These are phyloP conservation scores for Monosporascus sp. DNA, from an alignment of 2,329 filamentous ascomycete species.

Conservation along the genomic window DNA sequence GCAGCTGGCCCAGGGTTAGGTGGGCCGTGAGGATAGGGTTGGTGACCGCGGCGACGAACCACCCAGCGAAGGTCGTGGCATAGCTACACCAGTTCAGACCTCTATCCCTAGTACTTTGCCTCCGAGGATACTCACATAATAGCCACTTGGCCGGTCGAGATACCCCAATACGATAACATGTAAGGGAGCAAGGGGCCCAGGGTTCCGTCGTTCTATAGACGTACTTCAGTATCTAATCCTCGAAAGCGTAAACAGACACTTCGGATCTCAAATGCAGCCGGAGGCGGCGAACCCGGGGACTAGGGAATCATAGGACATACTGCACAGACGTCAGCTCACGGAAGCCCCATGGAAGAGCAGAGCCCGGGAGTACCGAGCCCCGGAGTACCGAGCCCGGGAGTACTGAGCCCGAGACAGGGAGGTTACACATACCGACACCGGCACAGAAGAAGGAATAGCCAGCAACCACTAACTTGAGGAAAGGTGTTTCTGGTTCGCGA, in stretches of 20 bases:
- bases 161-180: slow-evolving; percentile 49
- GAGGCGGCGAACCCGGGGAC: too few species aligned
- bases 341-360: too few species aligned
- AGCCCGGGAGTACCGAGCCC: too few species aligned
- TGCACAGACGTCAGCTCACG: not conserved
- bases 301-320: not conserved
- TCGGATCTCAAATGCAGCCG: too few species aligned
- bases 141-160: slow-evolving; percentile 24
- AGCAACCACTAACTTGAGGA: slow-evolving; percentile 47
- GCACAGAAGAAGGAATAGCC: slow-evolving; percentile 61
- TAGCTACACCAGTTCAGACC: slow-evolving; percentile 31
- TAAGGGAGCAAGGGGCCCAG: slow-evolving; percentile 59
- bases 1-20: slow-evolving; percentile 50
- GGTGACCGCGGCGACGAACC: slow-evolving; percentile 51
- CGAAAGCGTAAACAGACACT: too few species aligned
- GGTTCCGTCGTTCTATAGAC: slow-evolving; percentile 50
- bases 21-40: slow-evolving; percentile 48
- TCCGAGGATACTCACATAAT: slow-evolving; percentile 17
- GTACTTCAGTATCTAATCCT: not conserved
- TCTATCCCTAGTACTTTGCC: too few species aligned
- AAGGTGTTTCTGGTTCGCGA: slow-evolving; percentile 16
- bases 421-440: slow-evolving; percentile 32
- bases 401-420: too few species aligned
- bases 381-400: too few species aligned
- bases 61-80: slow-evolving; percentile 52